phyloP scores from a whole-genome alignment of 164 flowering plant genomes.

The Chimonanthus praecox region DNA sequence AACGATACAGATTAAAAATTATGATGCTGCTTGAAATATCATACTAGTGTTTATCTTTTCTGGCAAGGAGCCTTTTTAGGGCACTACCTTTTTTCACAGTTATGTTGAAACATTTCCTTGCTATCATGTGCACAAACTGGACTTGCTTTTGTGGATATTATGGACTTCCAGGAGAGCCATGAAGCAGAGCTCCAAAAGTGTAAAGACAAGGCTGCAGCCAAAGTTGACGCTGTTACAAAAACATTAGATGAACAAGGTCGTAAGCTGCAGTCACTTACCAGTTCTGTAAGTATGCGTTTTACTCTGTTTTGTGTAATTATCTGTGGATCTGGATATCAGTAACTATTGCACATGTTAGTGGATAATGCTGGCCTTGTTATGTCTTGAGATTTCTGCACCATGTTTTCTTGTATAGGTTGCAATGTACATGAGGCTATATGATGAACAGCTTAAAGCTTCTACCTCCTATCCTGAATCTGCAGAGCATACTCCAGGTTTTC shows the following conservation, averaged over 20 bases:
- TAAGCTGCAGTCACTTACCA: constrained; percentile 91
- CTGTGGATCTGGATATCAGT: background rate
- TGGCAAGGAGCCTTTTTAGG: too few species aligned
- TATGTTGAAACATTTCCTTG: too few species aligned
- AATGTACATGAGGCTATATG: constrained; percentile 89
- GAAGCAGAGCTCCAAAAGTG: constrained; percentile 65
- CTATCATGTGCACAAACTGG: too few species aligned
- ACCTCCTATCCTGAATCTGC: constrained; percentile 30
- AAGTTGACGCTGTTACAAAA: constrained; percentile 63
- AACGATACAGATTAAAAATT: too few species aligned
- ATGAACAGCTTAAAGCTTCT: constrained; percentile 69
- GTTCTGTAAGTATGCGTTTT: constrained; percentile 47
- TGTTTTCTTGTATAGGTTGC: constrained; percentile 52
- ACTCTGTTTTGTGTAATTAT: background rate
- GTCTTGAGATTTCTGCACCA: background rate
- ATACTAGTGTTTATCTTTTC: too few species aligned
- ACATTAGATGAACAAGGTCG: constrained; percentile 80
- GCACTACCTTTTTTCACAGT: too few species aligned
- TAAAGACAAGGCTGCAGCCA: constrained; percentile 63
- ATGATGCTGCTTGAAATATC: too few species aligned
- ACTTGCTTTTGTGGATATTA: background rate
- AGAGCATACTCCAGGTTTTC: constrained; percentile 45
- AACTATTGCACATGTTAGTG: background rate
- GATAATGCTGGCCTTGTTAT: background rate
- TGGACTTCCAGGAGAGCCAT: constrained; percentile 48